phyloP scores from a whole-genome alignment of 495 filamentous ascomycete genomes.

The Penicillium nucicola region DNA sequence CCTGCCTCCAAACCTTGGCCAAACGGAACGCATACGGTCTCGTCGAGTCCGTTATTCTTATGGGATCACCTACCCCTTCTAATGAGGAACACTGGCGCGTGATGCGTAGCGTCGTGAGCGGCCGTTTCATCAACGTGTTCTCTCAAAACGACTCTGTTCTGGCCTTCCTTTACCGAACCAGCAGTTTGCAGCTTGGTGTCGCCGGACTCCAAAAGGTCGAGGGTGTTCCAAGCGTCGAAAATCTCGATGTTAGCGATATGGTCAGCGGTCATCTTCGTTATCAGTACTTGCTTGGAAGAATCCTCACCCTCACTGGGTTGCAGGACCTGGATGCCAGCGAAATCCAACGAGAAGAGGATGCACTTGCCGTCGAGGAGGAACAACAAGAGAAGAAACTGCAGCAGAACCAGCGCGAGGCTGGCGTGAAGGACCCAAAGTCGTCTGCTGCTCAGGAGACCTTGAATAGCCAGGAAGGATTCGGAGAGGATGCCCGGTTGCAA shows the following conservation, averaged over 20 bases:
- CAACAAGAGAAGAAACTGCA: slow-evolving; percentile 46
- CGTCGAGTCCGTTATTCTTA: slow-evolving; percentile 78
- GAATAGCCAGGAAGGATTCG: slow-evolving; percentile 30
- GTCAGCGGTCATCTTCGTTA: slow-evolving; percentile 73
- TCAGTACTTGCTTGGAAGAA: slow-evolving; percentile 63
- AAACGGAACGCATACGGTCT: slow-evolving; percentile 79
- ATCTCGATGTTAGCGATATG: slow-evolving; percentile 68
- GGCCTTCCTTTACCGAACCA: slow-evolving; percentile 73
- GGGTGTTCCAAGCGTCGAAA: slow-evolving; percentile 66
- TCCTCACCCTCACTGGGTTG: slow-evolving; percentile 66
- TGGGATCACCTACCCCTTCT: slow-evolving; percentile 78
- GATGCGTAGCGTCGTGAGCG: slow-evolving; percentile 68
- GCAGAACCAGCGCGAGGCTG: slow-evolving; percentile 45
- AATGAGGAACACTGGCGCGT: slow-evolving; percentile 61
- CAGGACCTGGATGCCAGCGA: slow-evolving; percentile 56
- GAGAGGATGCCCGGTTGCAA: slow-evolving; percentile 38
- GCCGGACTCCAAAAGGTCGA: slow-evolving; percentile 69
- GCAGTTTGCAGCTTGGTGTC: slow-evolving; percentile 71
- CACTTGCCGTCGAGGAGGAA: slow-evolving; percentile 54
- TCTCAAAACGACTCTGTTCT: slow-evolving; percentile 75
- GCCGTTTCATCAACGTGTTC: slow-evolving; percentile 73
- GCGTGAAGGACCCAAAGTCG: slow-evolving; percentile 36
- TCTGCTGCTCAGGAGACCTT: slow-evolving; percentile 25
- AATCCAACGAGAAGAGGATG: slow-evolving; percentile 57
- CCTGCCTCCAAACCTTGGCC: slow-evolving; percentile 72